Conservation (phyloP, 345 rosid species). For the Melaleuca alternifolia region DNA sequence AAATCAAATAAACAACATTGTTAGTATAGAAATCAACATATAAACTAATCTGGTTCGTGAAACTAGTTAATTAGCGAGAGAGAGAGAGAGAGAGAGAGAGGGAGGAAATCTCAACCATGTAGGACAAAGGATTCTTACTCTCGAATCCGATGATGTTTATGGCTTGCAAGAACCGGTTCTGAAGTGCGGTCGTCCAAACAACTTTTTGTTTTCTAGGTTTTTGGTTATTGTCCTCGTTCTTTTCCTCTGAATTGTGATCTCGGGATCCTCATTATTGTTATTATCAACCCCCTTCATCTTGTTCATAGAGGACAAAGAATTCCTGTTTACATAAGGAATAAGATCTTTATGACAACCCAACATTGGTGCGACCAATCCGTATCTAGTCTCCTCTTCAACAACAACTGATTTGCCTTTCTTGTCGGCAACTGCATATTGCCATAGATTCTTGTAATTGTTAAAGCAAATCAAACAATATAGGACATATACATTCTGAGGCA, state of each 20-base stretch:
- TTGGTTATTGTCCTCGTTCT: not conserved
- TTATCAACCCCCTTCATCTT: conserved; percentile 1
- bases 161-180: conserved; percentile 48
- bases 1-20: not conserved
- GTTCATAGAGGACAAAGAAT: not conserved
- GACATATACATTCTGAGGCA: too few species aligned
- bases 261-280: not conserved
- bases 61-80: not conserved
- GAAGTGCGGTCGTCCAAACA: conserved; percentile 47
- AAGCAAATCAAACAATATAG: too few species aligned
- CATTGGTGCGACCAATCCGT: not conserved
- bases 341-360: not conserved
- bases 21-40: not conserved
- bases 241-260: not conserved
- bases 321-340: not conserved
- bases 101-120: conserved; percentile 9
- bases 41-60: not conserved
- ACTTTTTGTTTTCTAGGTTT: conserved; percentile 41
- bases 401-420: conserved; percentile 22
- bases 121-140: conserved; percentile 16
- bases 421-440: conserved; percentile 32
- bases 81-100: too few species aligned
- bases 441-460: conserved; percentile 36
- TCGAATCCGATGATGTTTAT: conserved; percentile 38
- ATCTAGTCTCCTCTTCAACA: conserved; percentile 2